These are phyloP conservation scores for Cairneyella variabilis DNA, from an alignment of 495 filamentous ascomycete species.

Conservation along the genomic window DNA sequence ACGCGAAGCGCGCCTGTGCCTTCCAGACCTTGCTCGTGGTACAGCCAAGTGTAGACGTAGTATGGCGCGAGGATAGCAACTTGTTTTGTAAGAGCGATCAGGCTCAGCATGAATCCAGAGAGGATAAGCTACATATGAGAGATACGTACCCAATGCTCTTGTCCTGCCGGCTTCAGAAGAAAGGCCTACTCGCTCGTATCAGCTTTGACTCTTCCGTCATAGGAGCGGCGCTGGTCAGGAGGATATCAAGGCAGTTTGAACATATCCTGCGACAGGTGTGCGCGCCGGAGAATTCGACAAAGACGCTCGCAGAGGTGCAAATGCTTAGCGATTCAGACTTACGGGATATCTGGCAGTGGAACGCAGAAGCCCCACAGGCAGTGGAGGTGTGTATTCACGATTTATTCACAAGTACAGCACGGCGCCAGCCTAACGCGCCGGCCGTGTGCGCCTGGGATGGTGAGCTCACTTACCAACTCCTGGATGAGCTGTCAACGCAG, in stretches of 20 bases:
- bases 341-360: background rate
- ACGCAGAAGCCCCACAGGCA: conserved; percentile 15
- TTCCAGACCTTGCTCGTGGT: conserved; percentile 33
- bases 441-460: conserved; percentile 33
- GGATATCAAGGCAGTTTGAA: background rate
- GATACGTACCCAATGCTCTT: background rate
- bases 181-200: background rate
- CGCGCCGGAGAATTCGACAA: conserved; percentile 20
- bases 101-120: background rate
- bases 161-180: background rate
- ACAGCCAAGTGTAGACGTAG: too few species aligned
- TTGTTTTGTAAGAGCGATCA: background rate
- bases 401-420: conserved; percentile 38
- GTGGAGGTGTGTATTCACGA: conserved; percentile 40
- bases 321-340: background rate
- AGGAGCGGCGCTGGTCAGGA: background rate
- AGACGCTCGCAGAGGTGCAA: background rate
- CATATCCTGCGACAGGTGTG: background rate
- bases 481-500: background rate
- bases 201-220: background rate
- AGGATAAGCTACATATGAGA: background rate
- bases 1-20: conserved; percentile 62
- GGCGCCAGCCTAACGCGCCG: background rate
- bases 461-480: conserved; percentile 27
- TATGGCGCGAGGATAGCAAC: background rate